Evolutionary conservation across 305 asterid genomes (phyloP).

Genomic region (Solanum aculeatissimum): DNA sequence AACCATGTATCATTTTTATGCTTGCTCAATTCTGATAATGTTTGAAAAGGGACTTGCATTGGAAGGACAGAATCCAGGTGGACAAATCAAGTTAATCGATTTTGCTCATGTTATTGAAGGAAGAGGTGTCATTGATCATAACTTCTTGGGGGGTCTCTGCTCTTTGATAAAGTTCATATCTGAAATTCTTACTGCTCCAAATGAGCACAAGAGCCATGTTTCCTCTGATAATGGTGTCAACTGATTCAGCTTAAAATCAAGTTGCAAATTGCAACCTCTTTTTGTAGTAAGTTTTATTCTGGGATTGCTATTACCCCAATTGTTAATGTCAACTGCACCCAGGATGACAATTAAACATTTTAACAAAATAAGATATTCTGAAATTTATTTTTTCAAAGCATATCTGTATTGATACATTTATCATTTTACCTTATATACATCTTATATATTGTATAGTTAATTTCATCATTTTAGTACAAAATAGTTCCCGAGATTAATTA

Average conservation of each 20-base stretch:
- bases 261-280: neutral
- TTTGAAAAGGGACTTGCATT: conserved; percentile 42
- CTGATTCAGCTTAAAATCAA: neutral
- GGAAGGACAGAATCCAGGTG: conserved; percentile 30
- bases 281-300: neutral
- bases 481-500: neutral
- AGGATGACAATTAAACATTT: neutral
- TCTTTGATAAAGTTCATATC: conserved; percentile 61
- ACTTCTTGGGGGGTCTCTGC: conserved; percentile 72
- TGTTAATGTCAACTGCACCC: neutral
- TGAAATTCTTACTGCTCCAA: conserved; percentile 42
- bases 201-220: conserved; percentile 18
- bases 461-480: neutral
- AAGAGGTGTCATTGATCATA: conserved; percentile 55
- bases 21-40: conserved; percentile 54
- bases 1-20: conserved; percentile 52
- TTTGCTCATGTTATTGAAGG: conserved; percentile 73
- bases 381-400: neutral
- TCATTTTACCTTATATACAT: neutral
- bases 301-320: neutral
- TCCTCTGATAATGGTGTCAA: conserved; percentile 15
- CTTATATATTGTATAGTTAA: neutral
- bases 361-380: neutral
- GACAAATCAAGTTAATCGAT: conserved; percentile 72
- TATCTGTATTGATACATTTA: neutral